Conservation (phyloP, 306 rosid species). For the Mucuna pruriens region DNA sequence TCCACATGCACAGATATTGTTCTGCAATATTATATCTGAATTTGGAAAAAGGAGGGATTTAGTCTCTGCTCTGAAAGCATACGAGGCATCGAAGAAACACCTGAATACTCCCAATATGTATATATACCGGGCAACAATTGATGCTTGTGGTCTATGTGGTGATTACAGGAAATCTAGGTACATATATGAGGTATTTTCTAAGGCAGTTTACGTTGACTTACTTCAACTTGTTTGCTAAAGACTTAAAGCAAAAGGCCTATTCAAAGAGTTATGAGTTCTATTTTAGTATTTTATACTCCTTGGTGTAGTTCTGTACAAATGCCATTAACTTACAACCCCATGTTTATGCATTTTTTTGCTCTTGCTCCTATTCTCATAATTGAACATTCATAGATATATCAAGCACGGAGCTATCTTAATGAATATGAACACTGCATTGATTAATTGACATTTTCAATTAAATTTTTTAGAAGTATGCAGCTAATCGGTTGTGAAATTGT, state of each 20-base stretch:
- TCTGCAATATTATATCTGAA: slow-evolving; percentile 68
- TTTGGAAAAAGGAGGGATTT: slow-evolving; percentile 83
- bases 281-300: slow-evolving; percentile 24
- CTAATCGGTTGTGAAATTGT: not conserved
- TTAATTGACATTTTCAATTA: not conserved
- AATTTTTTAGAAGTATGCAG: not conserved
- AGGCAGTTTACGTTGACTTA: slow-evolving; percentile 33
- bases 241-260: slow-evolving; percentile 20
- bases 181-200: slow-evolving; percentile 77
- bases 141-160: slow-evolving; percentile 80
- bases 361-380: not conserved
- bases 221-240: slow-evolving; percentile 22
- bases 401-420: not conserved
- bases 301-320: not conserved
- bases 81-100: slow-evolving; percentile 64
- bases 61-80: slow-evolving; percentile 73
- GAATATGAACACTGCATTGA: not conserved
- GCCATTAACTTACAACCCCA: not conserved
- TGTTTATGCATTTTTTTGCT: slow-evolving; percentile 3
- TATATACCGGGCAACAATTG: slow-evolving; percentile 80
- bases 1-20: slow-evolving; percentile 70
- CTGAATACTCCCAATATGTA: slow-evolving; percentile 69
- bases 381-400: not conserved
- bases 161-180: slow-evolving; percentile 83
- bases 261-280: slow-evolving; percentile 23